Evolutionary conservation across 225 moss, liverwort and hornwort species (phyloP).

Genomic region (Physcomitrium patens): DNA sequence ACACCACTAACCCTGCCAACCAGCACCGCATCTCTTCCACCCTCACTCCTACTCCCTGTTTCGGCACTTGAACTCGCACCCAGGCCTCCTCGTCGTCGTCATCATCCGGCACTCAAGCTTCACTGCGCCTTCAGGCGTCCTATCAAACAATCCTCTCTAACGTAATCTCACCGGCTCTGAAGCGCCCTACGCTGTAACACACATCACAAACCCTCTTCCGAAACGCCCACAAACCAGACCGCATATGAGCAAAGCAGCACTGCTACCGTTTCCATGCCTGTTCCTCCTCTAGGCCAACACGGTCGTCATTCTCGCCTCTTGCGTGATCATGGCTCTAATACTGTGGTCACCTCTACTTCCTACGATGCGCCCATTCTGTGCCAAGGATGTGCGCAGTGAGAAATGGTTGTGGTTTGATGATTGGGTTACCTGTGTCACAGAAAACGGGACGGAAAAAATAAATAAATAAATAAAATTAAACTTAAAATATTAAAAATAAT

Average conservation of each 20-base stretch:
- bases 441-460: too few species aligned
- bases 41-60: conserved; percentile 20
- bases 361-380: too few species aligned
- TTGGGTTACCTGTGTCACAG: not conserved
- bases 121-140: not conserved
- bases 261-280: conserved; percentile 27
- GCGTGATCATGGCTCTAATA: conserved; percentile 21
- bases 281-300: conserved; percentile 15
- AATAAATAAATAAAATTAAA: too few species aligned
- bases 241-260: conserved; percentile 23
- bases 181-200: conserved; percentile 41
- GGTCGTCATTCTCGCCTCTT: conserved; percentile 26
- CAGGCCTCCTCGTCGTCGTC: conserved; percentile 31
- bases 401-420: conserved; percentile 42
- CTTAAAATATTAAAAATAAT: too few species aligned
- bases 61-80: conserved; percentile 15
- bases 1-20: conserved; percentile 27
- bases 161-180: not conserved
- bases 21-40: conserved; percentile 21
- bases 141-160: conserved; percentile 27
- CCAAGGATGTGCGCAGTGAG: conserved; percentile 11
- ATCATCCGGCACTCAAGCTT: conserved; percentile 31
- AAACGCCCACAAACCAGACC: conserved; percentile 9
- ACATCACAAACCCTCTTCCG: conserved; percentile 25
- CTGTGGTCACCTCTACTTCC: conserved; percentile 5